Percentiles rank a stretch among this genome's conserved stretches.
Conservation (phyloP, 345 rosid species). For the Acer negundo region DNA sequence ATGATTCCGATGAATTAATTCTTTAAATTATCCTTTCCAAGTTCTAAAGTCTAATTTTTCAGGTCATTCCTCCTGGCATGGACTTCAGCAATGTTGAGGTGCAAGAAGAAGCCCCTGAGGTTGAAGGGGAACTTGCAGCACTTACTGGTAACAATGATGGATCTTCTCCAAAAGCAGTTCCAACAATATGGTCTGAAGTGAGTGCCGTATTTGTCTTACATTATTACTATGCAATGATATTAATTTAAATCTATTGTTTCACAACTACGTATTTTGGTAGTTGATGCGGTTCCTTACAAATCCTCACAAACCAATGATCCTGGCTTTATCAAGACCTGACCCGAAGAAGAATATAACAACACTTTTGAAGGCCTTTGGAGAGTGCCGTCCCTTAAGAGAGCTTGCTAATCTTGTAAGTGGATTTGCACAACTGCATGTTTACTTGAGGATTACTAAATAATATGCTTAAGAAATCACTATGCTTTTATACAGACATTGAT, state of each 20-base stretch:
- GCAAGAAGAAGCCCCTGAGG: constrained; percentile 86
- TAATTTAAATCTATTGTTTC: constrained; percentile 3
- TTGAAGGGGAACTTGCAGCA: constrained; percentile 70
- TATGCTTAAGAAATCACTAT: constrained; percentile 1
- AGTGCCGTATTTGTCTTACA: constrained; percentile 28
- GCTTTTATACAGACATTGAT: constrained; percentile 64
- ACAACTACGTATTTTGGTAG: constrained; percentile 35
- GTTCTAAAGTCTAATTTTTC: constrained; percentile 16
- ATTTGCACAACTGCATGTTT: not conserved
- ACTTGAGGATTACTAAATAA: not conserved
- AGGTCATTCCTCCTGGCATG: constrained; percentile 99
- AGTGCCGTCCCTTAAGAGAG: constrained; percentile 85
- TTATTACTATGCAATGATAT: not conserved
- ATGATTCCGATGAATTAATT: constrained; percentile 6
- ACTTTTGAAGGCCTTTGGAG: constrained; percentile 92
- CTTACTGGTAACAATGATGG: constrained; percentile 66
- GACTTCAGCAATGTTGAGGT: constrained; percentile 89
- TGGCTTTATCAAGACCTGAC: constrained; percentile 96
- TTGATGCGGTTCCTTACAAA: constrained; percentile 91
- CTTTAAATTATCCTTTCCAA: constrained; percentile 11
- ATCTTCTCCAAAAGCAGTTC: constrained; percentile 85
- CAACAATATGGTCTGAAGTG: constrained; percentile 92
- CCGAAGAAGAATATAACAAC: constrained; percentile 98
- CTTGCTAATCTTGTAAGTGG: constrained; percentile 85
- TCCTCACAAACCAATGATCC: constrained; percentile 94